Evolutionary conservation across 176 grass and related monocot species (phyloP), one percentile per base, ranked within the genome.

Genomic region (Puya raimondii): DNA sequence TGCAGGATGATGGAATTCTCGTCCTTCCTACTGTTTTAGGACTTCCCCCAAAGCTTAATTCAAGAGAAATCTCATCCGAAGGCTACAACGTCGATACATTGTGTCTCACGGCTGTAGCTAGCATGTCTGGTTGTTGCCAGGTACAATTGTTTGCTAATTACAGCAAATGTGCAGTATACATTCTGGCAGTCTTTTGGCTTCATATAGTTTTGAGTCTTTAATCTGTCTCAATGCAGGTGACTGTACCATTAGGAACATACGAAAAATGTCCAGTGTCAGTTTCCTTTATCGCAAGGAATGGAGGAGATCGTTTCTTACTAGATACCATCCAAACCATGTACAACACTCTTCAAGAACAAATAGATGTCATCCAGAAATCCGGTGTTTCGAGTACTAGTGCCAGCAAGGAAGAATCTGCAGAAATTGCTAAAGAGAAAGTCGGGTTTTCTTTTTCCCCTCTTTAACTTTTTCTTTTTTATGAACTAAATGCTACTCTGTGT

Each of bases 61-160:
- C 87, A 42, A 93, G 77, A 80, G 90, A 94, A 70, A 78, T 99
- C 47, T 84, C 77, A 47, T 93, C 89, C 70, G 76, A 77, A 47
- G 82, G 80, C 74, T 94, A 88, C 78, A 87, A 86, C 71, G 20
- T 51, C 74, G 74, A 78, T 69, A 88, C 75, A 59, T 71, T 84
- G 16, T 84, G 76, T 75, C 82, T 99, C 72, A 64, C 76, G 17
- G 76, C 90, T 82, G 80, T 94, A 86, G 80, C 90, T 78, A 91
- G 90, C 49, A 90, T 99, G 89, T 94, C 95, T 73, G 90, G 95
- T 29, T 94, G 95, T 82, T 99, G 95, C 72, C 90, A 99, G 90
- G 95, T 99, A 88, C 26, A 63, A 14, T 75, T 11, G 79, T 67
- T 81, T 75, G 48, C 23, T 56, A 66, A 13, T 29, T 9, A 67